A percentile compares a stretch with the other conserved stretches of the same genome.
Evolutionary conservation across 2,329 filamentous ascomycete genomes (phyloP).

Genomic region (Teratosphaeria gauchensis): DNA sequence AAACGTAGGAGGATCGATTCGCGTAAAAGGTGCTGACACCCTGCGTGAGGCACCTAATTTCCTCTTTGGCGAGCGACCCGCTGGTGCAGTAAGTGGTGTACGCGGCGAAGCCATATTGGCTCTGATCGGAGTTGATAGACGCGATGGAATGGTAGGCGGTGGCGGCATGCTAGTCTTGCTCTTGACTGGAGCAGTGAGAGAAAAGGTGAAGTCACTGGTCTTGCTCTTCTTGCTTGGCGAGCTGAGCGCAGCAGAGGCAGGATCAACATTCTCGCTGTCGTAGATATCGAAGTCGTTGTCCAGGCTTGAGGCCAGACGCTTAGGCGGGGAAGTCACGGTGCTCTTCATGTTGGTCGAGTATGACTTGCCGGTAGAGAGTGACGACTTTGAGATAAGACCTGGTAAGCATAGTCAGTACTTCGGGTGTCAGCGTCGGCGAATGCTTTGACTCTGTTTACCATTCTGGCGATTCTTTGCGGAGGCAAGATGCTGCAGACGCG

Average conservation of each 20-base stretch:
- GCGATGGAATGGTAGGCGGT: slow-evolving; percentile 21
- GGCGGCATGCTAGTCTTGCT: slow-evolving; percentile 24
- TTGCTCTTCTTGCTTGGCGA: slow-evolving; percentile 46
- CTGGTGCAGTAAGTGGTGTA: slow-evolving; percentile 48
- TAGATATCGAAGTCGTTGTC: slow-evolving; percentile 28
- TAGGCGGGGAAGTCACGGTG: background rate
- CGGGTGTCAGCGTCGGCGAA: background rate
- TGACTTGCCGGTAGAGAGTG: background rate
- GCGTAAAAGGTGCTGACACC: slow-evolving; percentile 53
- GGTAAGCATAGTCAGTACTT: slow-evolving; percentile 1
- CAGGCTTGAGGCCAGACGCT: background rate
- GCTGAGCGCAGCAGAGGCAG: slow-evolving; percentile 32
- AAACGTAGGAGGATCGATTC: slow-evolving; percentile 62
- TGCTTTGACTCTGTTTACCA: slow-evolving; percentile 32
- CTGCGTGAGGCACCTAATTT: slow-evolving; percentile 63
- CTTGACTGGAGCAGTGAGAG: slow-evolving; percentile 17
- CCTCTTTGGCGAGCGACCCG: slow-evolving; percentile 67
- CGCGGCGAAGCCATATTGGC: slow-evolving; percentile 34
- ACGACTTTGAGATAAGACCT: background rate
- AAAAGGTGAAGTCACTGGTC: slow-evolving; percentile 28
- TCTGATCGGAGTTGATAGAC: slow-evolving; percentile 28
- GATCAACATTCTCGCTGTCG: slow-evolving; percentile 53
- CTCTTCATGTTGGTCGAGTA: background rate
- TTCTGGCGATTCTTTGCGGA: slow-evolving; percentile 70
- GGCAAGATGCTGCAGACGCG: slow-evolving; percentile 61